Evolutionary conservation across 2,329 filamentous ascomycete genomes (phyloP).

Genomic region (Trichoderma brevicompactum): DNA sequence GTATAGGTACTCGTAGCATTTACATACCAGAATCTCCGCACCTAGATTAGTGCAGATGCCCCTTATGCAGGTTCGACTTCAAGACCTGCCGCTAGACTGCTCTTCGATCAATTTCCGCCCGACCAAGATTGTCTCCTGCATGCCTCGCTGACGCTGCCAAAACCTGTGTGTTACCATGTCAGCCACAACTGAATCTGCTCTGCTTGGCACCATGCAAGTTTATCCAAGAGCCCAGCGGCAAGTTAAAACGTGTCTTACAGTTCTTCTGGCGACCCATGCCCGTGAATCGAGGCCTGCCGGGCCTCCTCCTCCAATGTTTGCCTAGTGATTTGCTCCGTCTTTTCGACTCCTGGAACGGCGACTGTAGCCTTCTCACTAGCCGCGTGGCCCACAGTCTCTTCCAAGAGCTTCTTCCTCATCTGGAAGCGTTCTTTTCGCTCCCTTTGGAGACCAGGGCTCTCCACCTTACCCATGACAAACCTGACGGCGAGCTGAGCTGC

Average conservation of each 20-base stretch:
- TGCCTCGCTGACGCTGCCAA: conserved; percentile 64
- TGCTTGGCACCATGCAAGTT: neutral
- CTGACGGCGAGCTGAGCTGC: conserved; percentile 73
- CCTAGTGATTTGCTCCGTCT: conserved; percentile 66
- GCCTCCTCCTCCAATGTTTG: conserved; percentile 68
- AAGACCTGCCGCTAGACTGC: conserved; percentile 37
- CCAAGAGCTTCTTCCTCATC: conserved; percentile 77
- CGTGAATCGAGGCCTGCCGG: conserved; percentile 53
- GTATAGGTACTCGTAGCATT: too few species aligned
- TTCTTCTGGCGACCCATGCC: conserved; percentile 57
- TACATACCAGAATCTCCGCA: neutral
- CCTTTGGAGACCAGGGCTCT: conserved; percentile 84
- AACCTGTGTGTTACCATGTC: conserved; percentile 50
- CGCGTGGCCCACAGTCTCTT: conserved; percentile 69
- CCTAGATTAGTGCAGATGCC: conserved; percentile 14
- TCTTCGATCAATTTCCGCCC: conserved; percentile 60
- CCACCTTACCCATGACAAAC: conserved; percentile 75
- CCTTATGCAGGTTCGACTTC: conserved; percentile 15
- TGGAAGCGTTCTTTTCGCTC: conserved; percentile 81
- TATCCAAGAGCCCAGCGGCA: neutral
- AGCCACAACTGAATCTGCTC: conserved; percentile 13
- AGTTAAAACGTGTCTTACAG: conserved; percentile 43
- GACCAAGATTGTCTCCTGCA: conserved; percentile 61
- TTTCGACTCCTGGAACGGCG: conserved; percentile 52
- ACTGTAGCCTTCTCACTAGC: conserved; percentile 50